Percentiles rank a stretch among this genome's conserved stretches.
These are phyloP conservation scores for Astrocystis sublimbata DNA, from an alignment of 495 filamentous ascomycete genomes.

Conservation along the genomic window DNA sequence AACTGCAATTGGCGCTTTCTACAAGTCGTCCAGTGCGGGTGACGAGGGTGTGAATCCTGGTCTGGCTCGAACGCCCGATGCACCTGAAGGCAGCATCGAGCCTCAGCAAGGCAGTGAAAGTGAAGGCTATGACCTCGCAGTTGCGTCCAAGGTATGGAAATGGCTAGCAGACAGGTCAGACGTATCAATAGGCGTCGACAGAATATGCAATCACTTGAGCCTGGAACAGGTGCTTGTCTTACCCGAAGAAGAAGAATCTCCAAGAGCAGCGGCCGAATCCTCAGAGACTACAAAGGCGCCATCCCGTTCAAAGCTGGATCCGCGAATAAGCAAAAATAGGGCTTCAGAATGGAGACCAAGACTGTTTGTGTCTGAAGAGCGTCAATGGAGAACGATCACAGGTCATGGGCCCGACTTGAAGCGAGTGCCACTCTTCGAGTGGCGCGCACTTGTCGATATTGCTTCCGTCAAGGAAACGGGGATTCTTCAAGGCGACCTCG, in stretches of 20 bases:
- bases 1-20: conserved; percentile 28
- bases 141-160: conserved; percentile 45
- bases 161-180: conserved; percentile 46
- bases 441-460: conserved; percentile 76
- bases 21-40: conserved; percentile 2
- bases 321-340: background rate
- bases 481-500: conserved; percentile 78
- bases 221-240: conserved; percentile 44
- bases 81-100: background rate
- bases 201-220: conserved; percentile 43
- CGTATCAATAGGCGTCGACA: conserved; percentile 43
- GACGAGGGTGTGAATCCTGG: background rate
- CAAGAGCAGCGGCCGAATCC: conserved; percentile 2
- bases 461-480: conserved; percentile 69
- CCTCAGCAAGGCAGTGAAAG: background rate
- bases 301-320: background rate
- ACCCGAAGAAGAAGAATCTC: conserved; percentile 34
- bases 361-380: conserved; percentile 44
- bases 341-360: conserved; percentile 22
- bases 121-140: conserved; percentile 27
- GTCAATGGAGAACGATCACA: conserved; percentile 73
- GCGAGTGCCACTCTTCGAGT: conserved; percentile 66
- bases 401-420: conserved; percentile 77
- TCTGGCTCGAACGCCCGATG: background rate
- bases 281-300: background rate